phyloP scores from a whole-genome alignment of 1,139 yeast species.

The Saccharomyces pastorianus region DNA sequence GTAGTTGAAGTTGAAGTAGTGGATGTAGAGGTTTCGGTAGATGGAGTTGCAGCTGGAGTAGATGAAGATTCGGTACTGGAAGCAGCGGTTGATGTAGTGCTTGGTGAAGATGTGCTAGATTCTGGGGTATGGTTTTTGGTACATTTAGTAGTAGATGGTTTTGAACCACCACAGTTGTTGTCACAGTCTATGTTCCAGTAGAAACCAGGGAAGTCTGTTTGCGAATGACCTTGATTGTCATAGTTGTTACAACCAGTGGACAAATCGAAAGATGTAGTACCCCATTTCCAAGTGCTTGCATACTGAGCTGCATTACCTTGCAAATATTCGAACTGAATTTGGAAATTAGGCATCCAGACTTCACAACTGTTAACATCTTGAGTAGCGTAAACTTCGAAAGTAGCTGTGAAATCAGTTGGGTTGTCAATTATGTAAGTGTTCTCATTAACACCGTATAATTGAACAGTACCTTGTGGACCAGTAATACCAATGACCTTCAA shows the following conservation, averaged over 20 bases:
- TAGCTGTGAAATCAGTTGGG: constrained; percentile 27
- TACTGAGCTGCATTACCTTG: constrained; percentile 11
- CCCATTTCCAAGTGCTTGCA: constrained; percentile 19
- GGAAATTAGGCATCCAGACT: constrained; percentile 24
- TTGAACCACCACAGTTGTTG: background rate
- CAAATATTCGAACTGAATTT: constrained; percentile 30
- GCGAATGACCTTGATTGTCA: constrained; percentile 25
- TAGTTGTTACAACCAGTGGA: constrained; percentile 24
- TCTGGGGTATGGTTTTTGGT: too few species aligned
- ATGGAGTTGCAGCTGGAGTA: too few species aligned
- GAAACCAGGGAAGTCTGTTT: constrained; percentile 27
- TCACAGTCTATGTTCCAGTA: constrained; percentile 20
- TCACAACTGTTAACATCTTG: constrained; percentile 8
- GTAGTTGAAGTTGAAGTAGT: too few species aligned
- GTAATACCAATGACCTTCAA: constrained; percentile 27
- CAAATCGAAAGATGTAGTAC: constrained; percentile 21
- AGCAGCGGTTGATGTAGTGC: too few species aligned
- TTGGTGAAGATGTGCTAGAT: too few species aligned
- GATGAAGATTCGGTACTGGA: too few species aligned
- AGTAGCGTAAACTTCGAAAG: constrained; percentile 21
- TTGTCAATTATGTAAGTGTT: constrained; percentile 15
- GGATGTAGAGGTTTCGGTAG: too few species aligned
- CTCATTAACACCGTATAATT: constrained; percentile 24
- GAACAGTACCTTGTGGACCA: constrained; percentile 22
- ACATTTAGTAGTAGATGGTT: background rate